These are phyloP conservation scores for Mucor velutinosus DNA, from an alignment of 371 early-diverging fungal genomes.

Conservation along the genomic window DNA sequence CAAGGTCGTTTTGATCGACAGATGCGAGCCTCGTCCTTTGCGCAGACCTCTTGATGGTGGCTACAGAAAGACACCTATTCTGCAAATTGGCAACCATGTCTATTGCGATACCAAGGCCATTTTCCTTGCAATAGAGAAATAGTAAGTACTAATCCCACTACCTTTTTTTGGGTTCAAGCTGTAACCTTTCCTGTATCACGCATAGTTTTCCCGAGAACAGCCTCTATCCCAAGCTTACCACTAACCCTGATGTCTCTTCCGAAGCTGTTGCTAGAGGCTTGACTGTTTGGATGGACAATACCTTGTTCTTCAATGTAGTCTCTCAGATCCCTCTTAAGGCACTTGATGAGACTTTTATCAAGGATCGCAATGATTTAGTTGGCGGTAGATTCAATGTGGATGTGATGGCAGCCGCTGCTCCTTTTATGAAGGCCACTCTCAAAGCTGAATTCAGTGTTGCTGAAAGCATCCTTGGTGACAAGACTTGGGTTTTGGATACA, in stretches of 20 bases:
- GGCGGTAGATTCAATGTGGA: constrained; percentile 15
- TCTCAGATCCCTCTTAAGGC: constrained; percentile 15
- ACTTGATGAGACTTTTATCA: constrained; percentile 13
- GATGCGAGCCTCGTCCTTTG: constrained; percentile 38
- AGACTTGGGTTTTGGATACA: constrained; percentile 25
- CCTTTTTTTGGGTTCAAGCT: not conserved
- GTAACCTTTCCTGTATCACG: not conserved
- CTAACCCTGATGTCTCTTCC: not conserved
- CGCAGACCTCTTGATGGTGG: constrained; percentile 56
- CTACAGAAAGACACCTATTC: constrained; percentile 61
- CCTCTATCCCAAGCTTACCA: constrained; percentile 11
- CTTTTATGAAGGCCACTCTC: constrained; percentile 14
- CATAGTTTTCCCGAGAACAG: constrained; percentile 22
- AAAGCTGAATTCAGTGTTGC: constrained; percentile 11
- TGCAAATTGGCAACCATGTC: constrained; percentile 62
- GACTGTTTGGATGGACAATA: constrained; percentile 16
- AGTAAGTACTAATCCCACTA: constrained; percentile 17
- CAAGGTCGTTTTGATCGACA: constrained; percentile 34
- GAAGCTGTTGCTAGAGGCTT: constrained; percentile 16
- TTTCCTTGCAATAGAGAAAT: constrained; percentile 52
- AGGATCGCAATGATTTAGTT: constrained; percentile 14
- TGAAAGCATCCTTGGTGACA: constrained; percentile 4
- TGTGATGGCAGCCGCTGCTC: constrained; percentile 5
- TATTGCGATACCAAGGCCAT: constrained; percentile 57
- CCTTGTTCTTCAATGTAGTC: constrained; percentile 11